These are phyloP conservation scores for Sporothrix protearum DNA, from an alignment of 2,329 filamentous ascomycete genomes.

Conservation along the genomic window DNA sequence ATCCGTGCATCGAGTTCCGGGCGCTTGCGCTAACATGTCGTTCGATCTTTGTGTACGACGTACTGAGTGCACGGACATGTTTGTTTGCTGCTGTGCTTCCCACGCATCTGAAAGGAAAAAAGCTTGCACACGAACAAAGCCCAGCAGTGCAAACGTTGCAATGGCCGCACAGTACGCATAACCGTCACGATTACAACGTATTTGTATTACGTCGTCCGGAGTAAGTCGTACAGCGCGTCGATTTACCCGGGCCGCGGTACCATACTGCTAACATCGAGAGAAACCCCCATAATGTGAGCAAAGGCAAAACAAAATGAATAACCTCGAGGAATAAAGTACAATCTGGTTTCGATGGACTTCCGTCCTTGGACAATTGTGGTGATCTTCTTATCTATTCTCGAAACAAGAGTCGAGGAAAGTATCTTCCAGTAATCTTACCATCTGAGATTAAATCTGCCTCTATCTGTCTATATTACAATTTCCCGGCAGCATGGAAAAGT, in stretches of 20 bases:
- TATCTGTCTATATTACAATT: not conserved
- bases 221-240: not conserved
- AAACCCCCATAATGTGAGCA: not conserved
- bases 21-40: not conserved
- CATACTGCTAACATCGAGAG: not conserved
- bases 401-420: no score
- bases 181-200: no score
- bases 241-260: not conserved
- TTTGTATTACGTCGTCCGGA: no score
- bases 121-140: not conserved
- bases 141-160: not conserved
- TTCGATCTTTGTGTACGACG: not conserved
- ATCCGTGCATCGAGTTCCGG: not conserved
- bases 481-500: constrained; percentile 11
- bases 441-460: not conserved
- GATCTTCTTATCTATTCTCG: no score
- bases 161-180: not conserved
- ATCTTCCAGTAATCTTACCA: no score
- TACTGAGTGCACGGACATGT: not conserved
- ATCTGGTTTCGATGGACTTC: no score
- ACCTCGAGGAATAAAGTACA: no score
- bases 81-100: not conserved
- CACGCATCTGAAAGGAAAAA: not conserved
- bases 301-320: no score
- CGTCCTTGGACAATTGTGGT: no score